Conservation (phyloP, 1,139 yeast genomes). For the Meyerozyma carpophila region DNA sequence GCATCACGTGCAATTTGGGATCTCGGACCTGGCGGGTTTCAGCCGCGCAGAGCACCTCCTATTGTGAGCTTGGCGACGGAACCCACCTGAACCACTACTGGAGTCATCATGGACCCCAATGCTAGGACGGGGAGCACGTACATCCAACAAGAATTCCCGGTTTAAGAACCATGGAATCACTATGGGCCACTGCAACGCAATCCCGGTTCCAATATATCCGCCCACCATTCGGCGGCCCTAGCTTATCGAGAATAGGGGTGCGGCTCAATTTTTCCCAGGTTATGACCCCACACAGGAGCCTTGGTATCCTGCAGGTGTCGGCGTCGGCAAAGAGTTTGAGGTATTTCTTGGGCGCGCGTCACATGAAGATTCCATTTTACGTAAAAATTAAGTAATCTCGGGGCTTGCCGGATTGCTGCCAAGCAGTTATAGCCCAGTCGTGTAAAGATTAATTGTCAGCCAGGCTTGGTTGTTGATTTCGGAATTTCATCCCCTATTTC, state of each 20-base stretch:
- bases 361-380: background rate
- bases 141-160: no score
- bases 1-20: background rate
- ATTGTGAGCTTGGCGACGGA: background rate
- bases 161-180: background rate
- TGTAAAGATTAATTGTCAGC: no score
- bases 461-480: no score
- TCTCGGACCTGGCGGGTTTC: slow-evolving; percentile 2
- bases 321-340: background rate
- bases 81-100: background rate
- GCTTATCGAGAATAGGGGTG: slow-evolving; percentile 17
- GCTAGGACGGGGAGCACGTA: no score
- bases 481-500: no score
- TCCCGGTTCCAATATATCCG: background rate
- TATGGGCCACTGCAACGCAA: background rate
- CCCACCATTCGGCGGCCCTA: background rate
- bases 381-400: no score
- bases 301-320: background rate
- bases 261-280: background rate
- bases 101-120: no score
- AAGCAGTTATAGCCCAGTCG: no score
- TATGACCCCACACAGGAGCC: background rate
- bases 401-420: no score
- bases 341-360: background rate
- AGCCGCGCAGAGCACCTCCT: background rate